Evolutionary conservation across 2,329 filamentous ascomycete species (phyloP).

Genomic region (Fusarium continuum): DNA sequence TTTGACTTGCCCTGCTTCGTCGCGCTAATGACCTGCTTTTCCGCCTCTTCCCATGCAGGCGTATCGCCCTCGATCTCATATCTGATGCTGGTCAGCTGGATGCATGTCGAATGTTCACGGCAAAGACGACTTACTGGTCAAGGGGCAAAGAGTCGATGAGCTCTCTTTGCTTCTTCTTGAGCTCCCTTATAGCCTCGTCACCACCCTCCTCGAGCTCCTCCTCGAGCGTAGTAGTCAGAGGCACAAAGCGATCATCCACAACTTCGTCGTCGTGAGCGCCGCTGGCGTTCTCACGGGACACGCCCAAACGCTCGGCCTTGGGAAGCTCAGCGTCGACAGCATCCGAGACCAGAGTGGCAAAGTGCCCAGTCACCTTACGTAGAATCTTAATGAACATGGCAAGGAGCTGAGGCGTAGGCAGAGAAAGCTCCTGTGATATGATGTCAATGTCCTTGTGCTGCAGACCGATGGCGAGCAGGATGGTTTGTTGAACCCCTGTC

Average conservation of each 20-base stretch:
- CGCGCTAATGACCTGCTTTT: constrained; percentile 75
- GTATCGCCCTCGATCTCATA: constrained; percentile 72
- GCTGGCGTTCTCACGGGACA: constrained; percentile 66
- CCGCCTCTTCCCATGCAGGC: constrained; percentile 73
- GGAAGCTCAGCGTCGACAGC: constrained; percentile 76
- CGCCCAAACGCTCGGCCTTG: constrained; percentile 63
- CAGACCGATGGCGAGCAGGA: constrained; percentile 88
- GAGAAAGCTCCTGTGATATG: constrained; percentile 78
- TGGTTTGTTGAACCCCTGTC: constrained; percentile 83
- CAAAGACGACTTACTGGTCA: constrained; percentile 64
- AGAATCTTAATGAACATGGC: constrained; percentile 98
- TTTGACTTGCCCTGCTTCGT: constrained; percentile 64
- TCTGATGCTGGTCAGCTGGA: constrained; percentile 47
- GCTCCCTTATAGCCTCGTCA: constrained; percentile 74
- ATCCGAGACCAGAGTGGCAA: constrained; percentile 77
- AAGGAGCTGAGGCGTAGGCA: constrained; percentile 81
- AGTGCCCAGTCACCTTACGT: constrained; percentile 83
- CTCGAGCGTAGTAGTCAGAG: constrained; percentile 75
- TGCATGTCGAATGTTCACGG: rapidly evolving
- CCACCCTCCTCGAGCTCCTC: constrained; percentile 88
- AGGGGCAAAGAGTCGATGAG: constrained; percentile 91
- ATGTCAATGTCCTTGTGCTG: constrained; percentile 89
- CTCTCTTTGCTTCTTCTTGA: constrained; percentile 83
- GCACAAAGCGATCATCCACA: constrained; percentile 71
- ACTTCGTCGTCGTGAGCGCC: constrained; percentile 76